Evolutionary conservation across 2,329 filamentous ascomycete genomes (phyloP), one percentile per base, ranked within the genome.

Genomic region (Fusarium tuaranense): DNA sequence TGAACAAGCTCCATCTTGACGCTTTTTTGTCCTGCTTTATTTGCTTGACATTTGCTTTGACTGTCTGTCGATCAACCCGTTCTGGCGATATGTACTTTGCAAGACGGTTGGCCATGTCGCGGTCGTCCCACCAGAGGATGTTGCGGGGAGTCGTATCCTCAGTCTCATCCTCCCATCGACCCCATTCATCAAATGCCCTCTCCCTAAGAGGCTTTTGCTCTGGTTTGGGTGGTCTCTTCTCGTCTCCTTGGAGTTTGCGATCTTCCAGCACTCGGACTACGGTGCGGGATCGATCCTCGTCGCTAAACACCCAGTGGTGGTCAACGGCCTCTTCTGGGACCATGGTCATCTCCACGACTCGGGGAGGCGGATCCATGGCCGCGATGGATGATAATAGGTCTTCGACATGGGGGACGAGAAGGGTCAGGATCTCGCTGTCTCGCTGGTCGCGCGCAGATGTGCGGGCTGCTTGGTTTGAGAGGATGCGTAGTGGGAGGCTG

Each of bases 61-160:
- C 79, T 0, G 78, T 73, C n/a, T 76, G 77, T 8, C 80, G 75
- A 38, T 81, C 77, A 4, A 80, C 38, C 2, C 59, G 34, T 13
- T 80, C 73, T 0, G 87, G 86, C 68, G 85, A 83, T 4, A 89
- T 76, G 62, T 85, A 83, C 5, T 73, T 79, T 13, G 87, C 87
- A 13, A 89, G 76, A 1, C 87, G 84, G 9, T 69, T 72, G 0
- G 88, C 87, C 83, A 87, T 83, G 3, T 76, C 79, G 66, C 86
- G 86, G 57, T 89, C 86, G 2, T 71, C 73, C 84, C 86, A 89
- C 87, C 87, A 89, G 67, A 84, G 82, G 4, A 72, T 51, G 9
- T 69, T 68, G 4, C 58, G 38, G 27, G 64, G 20, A 3, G 64
- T 5, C 0, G 68, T 65, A 5, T 58, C 20, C 1, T 67, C 71